phyloP scores from a whole-genome alignment of 805 yeast genomes.

The Hanseniaspora lindneri region DNA sequence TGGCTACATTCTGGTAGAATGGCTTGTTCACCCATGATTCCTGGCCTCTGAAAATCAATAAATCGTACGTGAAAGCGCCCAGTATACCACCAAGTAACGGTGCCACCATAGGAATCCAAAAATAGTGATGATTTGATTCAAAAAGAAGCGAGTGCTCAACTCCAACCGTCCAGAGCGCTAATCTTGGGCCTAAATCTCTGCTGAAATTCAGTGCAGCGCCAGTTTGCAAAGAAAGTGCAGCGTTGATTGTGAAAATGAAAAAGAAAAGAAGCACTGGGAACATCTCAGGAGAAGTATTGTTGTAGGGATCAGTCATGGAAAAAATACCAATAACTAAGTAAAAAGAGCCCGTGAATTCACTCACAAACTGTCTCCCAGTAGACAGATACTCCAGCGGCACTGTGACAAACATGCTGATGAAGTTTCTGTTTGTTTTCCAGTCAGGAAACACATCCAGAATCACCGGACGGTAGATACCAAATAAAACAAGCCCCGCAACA shows the following conservation, averaged over 20 bases:
- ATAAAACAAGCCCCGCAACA: slow-evolving; percentile 36
- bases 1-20: slow-evolving; percentile 21
- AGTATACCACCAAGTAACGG: slow-evolving; percentile 38
- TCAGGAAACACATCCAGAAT: slow-evolving; percentile 23
- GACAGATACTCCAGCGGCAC: slow-evolving; percentile 34
- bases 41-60: slow-evolving; percentile 40
- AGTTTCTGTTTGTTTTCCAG: slow-evolving; percentile 23
- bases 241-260: slow-evolving; percentile 36
- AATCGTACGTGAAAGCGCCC: slow-evolving; percentile 42
- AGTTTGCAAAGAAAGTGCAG: slow-evolving; percentile 40
- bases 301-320: slow-evolving; percentile 42
- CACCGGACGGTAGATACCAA: slow-evolving; percentile 35
- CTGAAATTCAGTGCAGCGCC: slow-evolving; percentile 45
- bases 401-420: slow-evolving; percentile 39
- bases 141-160: slow-evolving; percentile 34
- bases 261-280: slow-evolving; percentile 40
- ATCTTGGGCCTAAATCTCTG: slow-evolving; percentile 45
- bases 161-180: slow-evolving; percentile 39
- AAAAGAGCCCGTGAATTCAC: slow-evolving; percentile 38
- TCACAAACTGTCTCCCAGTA: slow-evolving; percentile 36
- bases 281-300: slow-evolving; percentile 35
- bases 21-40: slow-evolving; percentile 43
- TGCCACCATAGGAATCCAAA: slow-evolving; percentile 43
- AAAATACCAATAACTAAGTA: slow-evolving; percentile 37
- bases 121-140: slow-evolving; percentile 34